Percentiles rank a stretch among this genome's conserved stretches.
phyloP scores from a whole-genome alignment of 2,329 filamentous ascomycete genomes.

The Cordyceps farinosa region DNA sequence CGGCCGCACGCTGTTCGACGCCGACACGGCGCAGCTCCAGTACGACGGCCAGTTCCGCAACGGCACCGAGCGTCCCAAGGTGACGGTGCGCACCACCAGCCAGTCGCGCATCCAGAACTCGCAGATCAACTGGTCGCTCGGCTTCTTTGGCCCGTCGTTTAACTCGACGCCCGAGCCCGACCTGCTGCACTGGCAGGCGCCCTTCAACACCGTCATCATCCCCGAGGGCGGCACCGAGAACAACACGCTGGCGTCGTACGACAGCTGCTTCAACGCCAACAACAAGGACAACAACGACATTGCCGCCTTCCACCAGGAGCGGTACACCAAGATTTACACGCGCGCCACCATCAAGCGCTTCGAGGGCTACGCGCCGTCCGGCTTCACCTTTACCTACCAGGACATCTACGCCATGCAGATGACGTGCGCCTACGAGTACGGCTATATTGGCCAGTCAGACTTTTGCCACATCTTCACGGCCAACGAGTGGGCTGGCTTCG shows the following conservation, averaged over 20 bases:
- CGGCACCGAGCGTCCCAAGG: conserved; percentile 43
- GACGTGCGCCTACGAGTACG: conserved; percentile 52
- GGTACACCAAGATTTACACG: conserved; percentile 46
- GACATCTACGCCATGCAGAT: conserved; percentile 51
- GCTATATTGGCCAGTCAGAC: conserved; percentile 45
- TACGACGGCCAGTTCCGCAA: conserved; percentile 46
- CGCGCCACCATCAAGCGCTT: conserved; percentile 42
- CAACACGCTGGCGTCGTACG: conserved; percentile 58
- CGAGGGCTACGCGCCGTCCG: conserved; percentile 42
- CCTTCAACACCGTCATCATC: conserved; percentile 56
- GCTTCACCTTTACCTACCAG: conserved; percentile 45
- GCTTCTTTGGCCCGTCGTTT: conserved; percentile 49
- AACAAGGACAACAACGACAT: conserved; percentile 31
- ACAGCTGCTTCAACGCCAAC: conserved; percentile 42
- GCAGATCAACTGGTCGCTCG: conserved; percentile 49
- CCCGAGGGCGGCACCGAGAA: conserved; percentile 61
- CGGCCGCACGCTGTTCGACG: conserved; percentile 50
- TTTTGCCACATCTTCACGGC: conserved; percentile 69
- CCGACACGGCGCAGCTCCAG: conserved; percentile 41
- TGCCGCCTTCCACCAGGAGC: conserved; percentile 39
- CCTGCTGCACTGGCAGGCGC: conserved; percentile 37
- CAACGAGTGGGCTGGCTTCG: conserved; percentile 66
- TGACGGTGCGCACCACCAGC: conserved; percentile 50
- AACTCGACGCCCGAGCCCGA: conserved; percentile 33
- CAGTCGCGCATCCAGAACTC: conserved; percentile 54